phyloP scores from a whole-genome alignment of 768 basidiomycete genomes.

The Cytidiella melzeri region DNA sequence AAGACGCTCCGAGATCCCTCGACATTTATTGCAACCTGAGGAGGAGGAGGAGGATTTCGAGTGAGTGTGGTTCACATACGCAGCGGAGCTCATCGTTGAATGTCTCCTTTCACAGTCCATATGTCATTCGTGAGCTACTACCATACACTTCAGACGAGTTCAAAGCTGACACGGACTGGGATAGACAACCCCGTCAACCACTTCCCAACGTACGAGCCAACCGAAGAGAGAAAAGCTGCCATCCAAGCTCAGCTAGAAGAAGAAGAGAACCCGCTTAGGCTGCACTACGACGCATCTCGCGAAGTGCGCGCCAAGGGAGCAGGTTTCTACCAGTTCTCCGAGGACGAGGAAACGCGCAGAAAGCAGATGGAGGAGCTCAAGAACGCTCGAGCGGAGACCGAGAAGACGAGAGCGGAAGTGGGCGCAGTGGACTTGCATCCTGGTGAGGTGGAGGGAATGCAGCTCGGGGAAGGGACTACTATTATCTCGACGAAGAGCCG shows the following conservation, averaged over 20 bases:
- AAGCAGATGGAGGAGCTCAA: constrained; percentile 82
- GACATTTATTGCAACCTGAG: constrained; percentile 47
- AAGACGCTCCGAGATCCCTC: constrained; percentile 70
- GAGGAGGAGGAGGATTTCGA: constrained; percentile 43
- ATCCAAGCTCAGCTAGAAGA: constrained; percentile 69
- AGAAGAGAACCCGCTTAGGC: constrained; percentile 59
- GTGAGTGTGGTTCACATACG: constrained; percentile 38
- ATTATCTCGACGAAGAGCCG: constrained; percentile 34
- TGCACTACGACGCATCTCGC: constrained; percentile 75
- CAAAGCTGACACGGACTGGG: constrained; percentile 8
- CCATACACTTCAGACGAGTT: too few species aligned
- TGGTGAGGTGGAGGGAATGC: constrained; percentile 79
- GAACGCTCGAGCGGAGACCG: constrained; percentile 64
- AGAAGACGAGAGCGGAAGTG: constrained; percentile 47
- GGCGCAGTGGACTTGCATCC: constrained; percentile 57
- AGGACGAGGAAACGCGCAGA: constrained; percentile 71
- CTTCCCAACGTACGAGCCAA: constrained; percentile 86
- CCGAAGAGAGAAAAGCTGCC: constrained; percentile 70
- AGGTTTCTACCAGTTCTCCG: constrained; percentile 87
- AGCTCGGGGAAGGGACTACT: constrained; percentile 19
- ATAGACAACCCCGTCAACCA: constrained; percentile 76
- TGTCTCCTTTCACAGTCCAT: constrained; percentile 15
- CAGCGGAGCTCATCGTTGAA: neutral
- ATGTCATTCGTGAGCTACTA: constrained; percentile 23
- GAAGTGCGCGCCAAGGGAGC: constrained; percentile 90